Conservation (phyloP, 768 basidiomycete genomes). For the Coprinellus micaceus region DNA sequence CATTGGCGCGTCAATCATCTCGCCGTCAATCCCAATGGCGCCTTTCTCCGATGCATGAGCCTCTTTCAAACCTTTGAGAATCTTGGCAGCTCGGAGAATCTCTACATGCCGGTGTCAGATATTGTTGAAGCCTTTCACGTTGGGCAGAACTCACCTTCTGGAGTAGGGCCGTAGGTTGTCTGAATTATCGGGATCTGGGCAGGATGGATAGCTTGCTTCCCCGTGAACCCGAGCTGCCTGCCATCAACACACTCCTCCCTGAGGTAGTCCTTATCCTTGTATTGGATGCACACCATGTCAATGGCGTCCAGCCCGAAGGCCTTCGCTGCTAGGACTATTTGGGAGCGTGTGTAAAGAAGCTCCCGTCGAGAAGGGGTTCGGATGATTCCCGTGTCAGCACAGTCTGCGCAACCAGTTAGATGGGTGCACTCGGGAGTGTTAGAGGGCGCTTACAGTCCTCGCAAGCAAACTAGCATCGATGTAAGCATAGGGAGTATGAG, state of each 20-base stretch:
- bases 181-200: slow-evolving; percentile 77
- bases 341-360: slow-evolving; percentile 78
- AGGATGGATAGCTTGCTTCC: slow-evolving; percentile 98
- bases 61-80: slow-evolving; percentile 60
- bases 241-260: slow-evolving; percentile 78
- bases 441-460: slow-evolving; percentile 87
- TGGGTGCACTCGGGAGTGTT: too few species aligned
- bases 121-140: neutral
- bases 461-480: slow-evolving; percentile 73
- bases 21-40: slow-evolving; percentile 74
- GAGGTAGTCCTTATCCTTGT: slow-evolving; percentile 66
- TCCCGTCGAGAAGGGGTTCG: slow-evolving; percentile 74
- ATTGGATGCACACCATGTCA: slow-evolving; percentile 93
- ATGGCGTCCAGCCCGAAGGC: slow-evolving; percentile 82
- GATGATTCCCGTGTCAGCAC: slow-evolving; percentile 82
- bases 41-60: slow-evolving; percentile 54
- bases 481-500: neutral
- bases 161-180: slow-evolving; percentile 70
- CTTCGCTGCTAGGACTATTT: slow-evolving; percentile 77
- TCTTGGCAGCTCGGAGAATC: slow-evolving; percentile 70
- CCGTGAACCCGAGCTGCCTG: slow-evolving; percentile 80
- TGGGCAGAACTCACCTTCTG: slow-evolving; percentile 45
- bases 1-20: slow-evolving; percentile 94
- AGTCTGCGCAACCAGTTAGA: slow-evolving; percentile 63
- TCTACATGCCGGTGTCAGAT: slow-evolving; percentile 41